These are phyloP conservation scores for Populus hybrid DNA, from an alignment of 441 rosid species.

Conservation along the genomic window DNA sequence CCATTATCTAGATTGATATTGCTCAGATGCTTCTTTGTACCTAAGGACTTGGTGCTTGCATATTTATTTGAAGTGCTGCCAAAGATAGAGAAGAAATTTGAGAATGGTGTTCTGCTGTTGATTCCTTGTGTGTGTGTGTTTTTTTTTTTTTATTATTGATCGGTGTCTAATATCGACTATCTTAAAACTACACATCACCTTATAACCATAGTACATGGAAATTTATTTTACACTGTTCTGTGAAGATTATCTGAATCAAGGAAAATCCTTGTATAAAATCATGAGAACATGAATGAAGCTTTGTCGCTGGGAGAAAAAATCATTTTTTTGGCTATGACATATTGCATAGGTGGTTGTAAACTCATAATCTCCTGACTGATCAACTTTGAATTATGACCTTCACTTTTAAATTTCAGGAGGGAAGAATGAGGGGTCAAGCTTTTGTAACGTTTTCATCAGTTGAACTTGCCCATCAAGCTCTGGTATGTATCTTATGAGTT, in stretches of 20 bases:
- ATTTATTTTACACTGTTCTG: neutral
- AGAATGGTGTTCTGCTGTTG: neutral
- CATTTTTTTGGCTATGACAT: neutral
- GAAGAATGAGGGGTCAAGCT: slow-evolving; percentile 98
- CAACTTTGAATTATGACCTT: neutral
- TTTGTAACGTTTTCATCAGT: slow-evolving; percentile 89
- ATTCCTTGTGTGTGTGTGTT: neutral
- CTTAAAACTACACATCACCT: neutral
- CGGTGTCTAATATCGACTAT: neutral
- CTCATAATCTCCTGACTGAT: too few relatives aligned
- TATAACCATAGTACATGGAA: too few relatives aligned
- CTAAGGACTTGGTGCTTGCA: neutral
- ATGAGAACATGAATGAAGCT: neutral
- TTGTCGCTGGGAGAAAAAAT: neutral
- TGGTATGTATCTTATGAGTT: slow-evolving; percentile 47
- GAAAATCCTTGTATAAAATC: neutral
- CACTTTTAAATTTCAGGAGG: slow-evolving; percentile 58
- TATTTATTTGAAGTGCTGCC: neutral
- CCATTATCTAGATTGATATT: neutral
- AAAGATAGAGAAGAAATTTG: neutral
- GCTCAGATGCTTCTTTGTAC: neutral
- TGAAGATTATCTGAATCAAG: neutral
- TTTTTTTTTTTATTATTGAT: neutral
- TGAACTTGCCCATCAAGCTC: slow-evolving; percentile 81
- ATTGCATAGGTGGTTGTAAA: neutral